A percentile compares a stretch with the other conserved stretches of the same genome.
Conservation (phyloP, 2,329 filamentous ascomycete species). For the Penicillium sp. region DNA sequence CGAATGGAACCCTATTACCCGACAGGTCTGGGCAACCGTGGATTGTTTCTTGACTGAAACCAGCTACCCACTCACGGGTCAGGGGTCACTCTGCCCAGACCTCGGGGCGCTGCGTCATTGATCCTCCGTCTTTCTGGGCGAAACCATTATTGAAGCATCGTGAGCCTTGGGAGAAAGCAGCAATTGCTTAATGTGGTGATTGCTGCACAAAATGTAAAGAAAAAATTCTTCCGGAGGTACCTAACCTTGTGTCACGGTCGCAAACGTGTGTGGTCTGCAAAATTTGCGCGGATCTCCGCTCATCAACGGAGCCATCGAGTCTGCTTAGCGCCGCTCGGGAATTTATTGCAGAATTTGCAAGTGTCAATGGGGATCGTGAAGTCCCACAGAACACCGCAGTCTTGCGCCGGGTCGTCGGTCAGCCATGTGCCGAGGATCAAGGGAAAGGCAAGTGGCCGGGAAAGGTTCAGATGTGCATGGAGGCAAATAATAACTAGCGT, state of each 20-base stretch:
- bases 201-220: not conserved
- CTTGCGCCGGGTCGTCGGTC: not conserved
- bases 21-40: not conserved
- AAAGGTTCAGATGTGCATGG: slow-evolving; percentile 10
- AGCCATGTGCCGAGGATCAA: slow-evolving; percentile 15
- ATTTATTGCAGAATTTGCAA: not conserved
- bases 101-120: not conserved
- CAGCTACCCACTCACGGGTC: slow-evolving; percentile 9
- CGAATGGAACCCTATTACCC: slow-evolving; percentile 3
- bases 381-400: slow-evolving; percentile 6
- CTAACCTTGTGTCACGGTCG: not conserved
- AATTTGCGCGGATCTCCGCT: not conserved
- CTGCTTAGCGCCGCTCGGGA: not conserved
- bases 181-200: not conserved
- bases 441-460: slow-evolving; percentile 2
- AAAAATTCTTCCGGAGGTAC: not conserved
- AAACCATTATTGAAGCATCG: not conserved
- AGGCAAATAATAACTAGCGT: slow-evolving; percentile 14
- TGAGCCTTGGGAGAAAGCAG: not conserved
- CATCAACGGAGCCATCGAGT: not conserved
- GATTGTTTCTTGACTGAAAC: slow-evolving; percentile 9
- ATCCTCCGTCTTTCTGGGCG: not conserved
- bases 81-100: not conserved
- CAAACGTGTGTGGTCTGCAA: not conserved
- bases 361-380: not conserved